Conservation (phyloP, 306 rosid genomes). For the Dryas alaskensis region DNA sequence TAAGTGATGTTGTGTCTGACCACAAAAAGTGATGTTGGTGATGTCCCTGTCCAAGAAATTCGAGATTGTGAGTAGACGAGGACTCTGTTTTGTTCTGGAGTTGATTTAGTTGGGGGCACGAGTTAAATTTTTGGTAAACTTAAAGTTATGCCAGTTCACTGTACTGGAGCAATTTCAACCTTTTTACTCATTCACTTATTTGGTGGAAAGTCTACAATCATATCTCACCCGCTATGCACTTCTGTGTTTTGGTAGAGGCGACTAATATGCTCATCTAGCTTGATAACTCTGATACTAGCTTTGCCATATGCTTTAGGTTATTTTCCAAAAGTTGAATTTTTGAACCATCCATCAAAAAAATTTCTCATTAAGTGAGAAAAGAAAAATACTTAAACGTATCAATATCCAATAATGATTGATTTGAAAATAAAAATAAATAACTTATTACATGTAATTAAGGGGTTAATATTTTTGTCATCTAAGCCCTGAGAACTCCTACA, state of each 20-base stretch:
- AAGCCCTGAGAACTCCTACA: no score
- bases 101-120: conserved; percentile 86
- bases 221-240: not conserved
- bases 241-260: not conserved
- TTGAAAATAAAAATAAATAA: no score
- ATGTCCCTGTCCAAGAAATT: conserved; percentile 92
- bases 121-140: conserved; percentile 34
- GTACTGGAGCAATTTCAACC: no score
- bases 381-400: no score
- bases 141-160: not conserved
- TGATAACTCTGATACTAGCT: not conserved
- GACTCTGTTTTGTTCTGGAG: conserved; percentile 39
- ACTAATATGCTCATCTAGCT: not conserved
- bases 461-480: no score
- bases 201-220: not conserved
- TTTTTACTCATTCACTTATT: no score
- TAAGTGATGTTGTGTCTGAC: conserved; percentile 1
- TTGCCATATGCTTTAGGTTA: not conserved
- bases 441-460: no score
- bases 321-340: not conserved
- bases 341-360: no score
- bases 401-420: no score
- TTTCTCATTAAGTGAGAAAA: no score
- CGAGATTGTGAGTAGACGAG: conserved; percentile 83
- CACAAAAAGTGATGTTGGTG: conserved; percentile 70